Evolutionary conservation across 495 filamentous ascomycete species (phyloP).

Genomic region (Halenospora varia): DNA sequence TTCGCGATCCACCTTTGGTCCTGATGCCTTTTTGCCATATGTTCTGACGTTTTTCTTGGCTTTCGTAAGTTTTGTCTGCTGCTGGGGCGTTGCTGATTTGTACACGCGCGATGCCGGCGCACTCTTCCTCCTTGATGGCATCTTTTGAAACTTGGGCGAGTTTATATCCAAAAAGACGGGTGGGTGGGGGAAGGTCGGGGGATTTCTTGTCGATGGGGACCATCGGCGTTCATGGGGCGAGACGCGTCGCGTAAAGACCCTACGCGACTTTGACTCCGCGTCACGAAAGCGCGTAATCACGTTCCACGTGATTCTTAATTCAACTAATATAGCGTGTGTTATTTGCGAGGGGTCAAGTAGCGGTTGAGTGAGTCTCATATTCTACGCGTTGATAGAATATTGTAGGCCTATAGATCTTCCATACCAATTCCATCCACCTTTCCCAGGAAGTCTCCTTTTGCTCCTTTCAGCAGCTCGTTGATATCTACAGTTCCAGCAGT

Average conservation of each 20-base stretch:
- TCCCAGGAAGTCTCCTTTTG: slow-evolving; percentile 61
- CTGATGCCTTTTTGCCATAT: slow-evolving; percentile 33
- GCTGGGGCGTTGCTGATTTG: slow-evolving; percentile 31
- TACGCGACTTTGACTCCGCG: too few relatives aligned
- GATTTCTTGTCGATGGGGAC: neutral
- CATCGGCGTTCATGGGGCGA: neutral
- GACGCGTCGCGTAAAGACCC: too few relatives aligned
- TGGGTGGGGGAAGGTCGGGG: neutral
- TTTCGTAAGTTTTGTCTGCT: slow-evolving; percentile 36
- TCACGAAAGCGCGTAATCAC: too few relatives aligned
- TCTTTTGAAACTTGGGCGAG: slow-evolving; percentile 1
- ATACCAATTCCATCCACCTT: slow-evolving; percentile 45
- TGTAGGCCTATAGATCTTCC: slow-evolving; percentile 19
- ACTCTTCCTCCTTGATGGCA: slow-evolving; percentile 12
- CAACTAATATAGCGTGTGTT: too few relatives aligned
- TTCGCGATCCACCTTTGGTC: slow-evolving; percentile 20
- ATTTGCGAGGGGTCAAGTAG: too few relatives aligned
- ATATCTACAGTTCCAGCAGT: slow-evolving; percentile 78
- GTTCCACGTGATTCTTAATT: too few relatives aligned
- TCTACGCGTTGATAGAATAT: slow-evolving; percentile 9
- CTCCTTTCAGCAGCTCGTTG: slow-evolving; percentile 65
- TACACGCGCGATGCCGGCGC: slow-evolving; percentile 29
- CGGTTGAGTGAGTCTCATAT: too few relatives aligned
- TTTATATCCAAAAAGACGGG: too few relatives aligned
- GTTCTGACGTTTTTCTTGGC: slow-evolving; percentile 32